phyloP scores from a whole-genome alignment of 2,329 filamentous ascomycete genomes.

The Cercospora zeae-maydis region DNA sequence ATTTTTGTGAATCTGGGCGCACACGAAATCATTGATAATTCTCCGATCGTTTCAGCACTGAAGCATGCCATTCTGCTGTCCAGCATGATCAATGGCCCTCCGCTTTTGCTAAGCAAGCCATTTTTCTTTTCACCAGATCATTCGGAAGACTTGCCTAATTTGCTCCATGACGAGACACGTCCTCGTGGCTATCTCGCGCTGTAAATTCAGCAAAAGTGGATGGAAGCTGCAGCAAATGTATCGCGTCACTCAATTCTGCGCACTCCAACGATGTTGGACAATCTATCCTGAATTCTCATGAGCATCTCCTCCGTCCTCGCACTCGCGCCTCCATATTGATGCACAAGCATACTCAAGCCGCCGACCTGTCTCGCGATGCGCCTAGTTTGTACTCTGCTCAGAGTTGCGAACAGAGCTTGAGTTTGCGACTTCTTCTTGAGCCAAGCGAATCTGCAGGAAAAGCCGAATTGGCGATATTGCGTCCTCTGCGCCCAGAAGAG shows the following conservation, averaged over 20 bases:
- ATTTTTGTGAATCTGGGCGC: neutral
- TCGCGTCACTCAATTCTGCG: slow-evolving; percentile 30
- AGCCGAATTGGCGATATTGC: slow-evolving; percentile 37
- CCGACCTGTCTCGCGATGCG: slow-evolving; percentile 38
- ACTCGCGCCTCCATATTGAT: slow-evolving; percentile 30
- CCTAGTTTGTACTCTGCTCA: slow-evolving; percentile 40
- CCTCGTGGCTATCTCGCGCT: too few relatives aligned
- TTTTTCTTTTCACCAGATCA: too few relatives aligned
- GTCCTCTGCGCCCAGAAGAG: slow-evolving; percentile 31
- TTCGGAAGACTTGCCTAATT: too few relatives aligned
- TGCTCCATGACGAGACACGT: too few relatives aligned
- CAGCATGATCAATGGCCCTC: too few relatives aligned
- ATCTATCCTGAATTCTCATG: slow-evolving; percentile 32
- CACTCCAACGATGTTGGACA: slow-evolving; percentile 35
- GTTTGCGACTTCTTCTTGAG: slow-evolving; percentile 38
- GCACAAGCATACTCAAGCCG: slow-evolving; percentile 32
- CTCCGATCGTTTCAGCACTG: too few relatives aligned
- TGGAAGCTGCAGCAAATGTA: neutral
- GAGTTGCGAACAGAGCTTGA: slow-evolving; percentile 35
- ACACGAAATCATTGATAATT: too few relatives aligned
- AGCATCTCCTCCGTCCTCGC: slow-evolving; percentile 26
- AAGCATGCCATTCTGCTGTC: too few relatives aligned
- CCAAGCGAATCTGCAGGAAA: slow-evolving; percentile 39
- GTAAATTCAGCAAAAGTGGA: too few relatives aligned
- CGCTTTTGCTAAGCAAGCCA: too few relatives aligned